phyloP scores from a whole-genome alignment of 2,329 filamentous ascomycete species.

The Coniochaeta pulveracea region DNA sequence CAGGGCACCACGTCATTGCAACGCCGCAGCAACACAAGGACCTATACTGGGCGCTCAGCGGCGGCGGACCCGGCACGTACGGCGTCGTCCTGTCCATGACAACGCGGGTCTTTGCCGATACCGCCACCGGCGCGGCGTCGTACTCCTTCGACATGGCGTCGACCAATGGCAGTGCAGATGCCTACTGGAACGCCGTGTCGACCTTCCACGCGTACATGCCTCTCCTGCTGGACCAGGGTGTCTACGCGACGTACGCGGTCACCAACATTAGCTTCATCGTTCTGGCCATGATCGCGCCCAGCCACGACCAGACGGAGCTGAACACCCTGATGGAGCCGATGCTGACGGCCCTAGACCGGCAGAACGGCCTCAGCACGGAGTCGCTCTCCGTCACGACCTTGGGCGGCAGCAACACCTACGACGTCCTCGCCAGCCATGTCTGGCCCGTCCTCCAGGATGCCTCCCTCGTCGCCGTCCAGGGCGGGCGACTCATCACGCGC shows the following conservation, averaged over 20 bases:
- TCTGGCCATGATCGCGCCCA: conserved; percentile 17
- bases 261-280: conserved; percentile 15
- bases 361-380: no score
- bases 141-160: conserved; percentile 11
- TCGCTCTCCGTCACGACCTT: no score
- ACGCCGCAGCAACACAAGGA: conserved; percentile 33
- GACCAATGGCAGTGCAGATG: conserved; percentile 16
- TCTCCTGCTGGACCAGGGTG: conserved; percentile 21
- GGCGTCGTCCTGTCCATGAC: conserved; percentile 11
- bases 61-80: conserved; percentile 28
- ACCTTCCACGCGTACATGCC: conserved; percentile 19
- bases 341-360: conserved; percentile 8
- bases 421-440: no score
- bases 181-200: conserved; percentile 18
- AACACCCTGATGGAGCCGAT: conserved; percentile 4
- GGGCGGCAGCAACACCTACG: no score
- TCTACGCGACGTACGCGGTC: conserved; percentile 21
- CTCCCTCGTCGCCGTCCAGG: no score
- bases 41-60: conserved; percentile 44
- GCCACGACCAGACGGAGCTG: conserved; percentile 6
- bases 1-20: conserved; percentile 32
- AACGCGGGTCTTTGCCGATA: conserved; percentile 8
- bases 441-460: no score
- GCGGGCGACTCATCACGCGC: conserved; percentile 6
- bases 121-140: conserved; percentile 7